Evolutionary conservation across 352 stramenopile species (phyloP), one percentile per base, ranked within the genome.

Genomic region (Globisporangium carolinianum): DNA sequence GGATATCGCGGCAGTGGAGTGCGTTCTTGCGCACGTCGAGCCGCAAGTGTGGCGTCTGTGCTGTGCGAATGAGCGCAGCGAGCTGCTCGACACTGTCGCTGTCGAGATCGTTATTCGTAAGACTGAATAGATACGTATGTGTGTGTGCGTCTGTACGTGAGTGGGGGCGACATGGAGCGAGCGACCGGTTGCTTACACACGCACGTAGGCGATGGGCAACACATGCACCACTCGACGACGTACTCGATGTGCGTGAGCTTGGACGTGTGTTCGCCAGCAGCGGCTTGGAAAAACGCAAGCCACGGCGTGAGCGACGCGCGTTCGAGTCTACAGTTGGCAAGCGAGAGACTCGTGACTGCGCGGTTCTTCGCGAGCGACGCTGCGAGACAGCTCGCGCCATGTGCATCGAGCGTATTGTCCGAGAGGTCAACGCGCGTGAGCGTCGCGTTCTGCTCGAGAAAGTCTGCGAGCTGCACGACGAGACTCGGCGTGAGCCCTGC

Each of bases 51-150:
- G 55, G 54, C 5, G 57, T 60, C 42, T 69, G 57, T 6, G 50
- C 56, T 49, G 62, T 42, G 45, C 60, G 51, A 41, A 79, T 46
- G 42, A 82, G 65, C 18, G 53, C 45, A 9, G 51, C 61, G 36
- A 82, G 61, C 17, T 60, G 45, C 38, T 57, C 55, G 1, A 62
- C 61, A 14, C 63, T 70, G 12, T 66, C 57, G 35, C 79, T 68
- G 12, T 79, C 68, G 12, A 79, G 73, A 55, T 77, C 66, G 58
- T 82, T 82, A 37, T 49, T 6, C 5, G 70, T 62, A n/a, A 82
- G 55, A 43, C 59, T 79, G 47, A 11, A 11, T 17, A 18, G 6
- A 17, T 42, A 42, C 10, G 38, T 42, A 43, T 32, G 50, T 11
- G 39, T 11, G 39, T 11, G 53, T 5, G 43, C 1, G 52, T 5